Evolutionary conservation across 148 eudicot species (phyloP), one percentile per base, ranked within the genome.

Genomic region (Dysphania ambrosioides): DNA sequence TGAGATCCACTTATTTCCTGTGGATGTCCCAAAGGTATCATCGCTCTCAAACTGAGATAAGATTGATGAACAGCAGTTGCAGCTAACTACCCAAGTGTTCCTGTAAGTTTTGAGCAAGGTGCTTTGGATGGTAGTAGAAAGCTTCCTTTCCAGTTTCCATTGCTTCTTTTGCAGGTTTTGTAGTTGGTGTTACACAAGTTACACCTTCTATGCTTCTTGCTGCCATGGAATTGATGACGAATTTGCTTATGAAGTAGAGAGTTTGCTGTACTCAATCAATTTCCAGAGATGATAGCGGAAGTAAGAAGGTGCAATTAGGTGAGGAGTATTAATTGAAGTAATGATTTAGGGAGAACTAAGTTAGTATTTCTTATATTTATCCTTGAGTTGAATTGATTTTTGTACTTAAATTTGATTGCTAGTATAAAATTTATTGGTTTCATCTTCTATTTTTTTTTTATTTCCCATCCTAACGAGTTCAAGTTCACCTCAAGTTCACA

Each of bases 1-100:
- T 66, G 87, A 84, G 82, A 84, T 84, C 32, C 41, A 84, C 67
- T 58, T 47, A 57, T 84, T 84, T 42, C 87, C 87, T 2, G 82
- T 84, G 13, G 83, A 84, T 38, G 87, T 84, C 36, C 87, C 87
- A 9, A 84, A 73, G 75, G 82, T 81, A 1, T 73, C 85, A 18
- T 77, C 85, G 23, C 64, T 84, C 49, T 76, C 69, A 78, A 66
- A 73, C 40, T 32, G 16, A 66, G 11, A 53, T 12, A 11, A n/a
- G 34, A 21, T 19, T 63, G 42, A 73, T 31, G 15, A 63, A 18
- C 51, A 38, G 26, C 31, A 34, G 15, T n/a, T 38, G 47, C 70
- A 18, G 67, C 67, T 63, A 32, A n/a, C n/a, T n/a, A n/a, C n/a
- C n/a, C n/a, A n/a, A 32, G 24, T 16, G 41, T 34, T 7, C 21